These are phyloP conservation scores for Monotropa hypopitys DNA, from an alignment of 179 eudicot species.

Conservation along the genomic window DNA sequence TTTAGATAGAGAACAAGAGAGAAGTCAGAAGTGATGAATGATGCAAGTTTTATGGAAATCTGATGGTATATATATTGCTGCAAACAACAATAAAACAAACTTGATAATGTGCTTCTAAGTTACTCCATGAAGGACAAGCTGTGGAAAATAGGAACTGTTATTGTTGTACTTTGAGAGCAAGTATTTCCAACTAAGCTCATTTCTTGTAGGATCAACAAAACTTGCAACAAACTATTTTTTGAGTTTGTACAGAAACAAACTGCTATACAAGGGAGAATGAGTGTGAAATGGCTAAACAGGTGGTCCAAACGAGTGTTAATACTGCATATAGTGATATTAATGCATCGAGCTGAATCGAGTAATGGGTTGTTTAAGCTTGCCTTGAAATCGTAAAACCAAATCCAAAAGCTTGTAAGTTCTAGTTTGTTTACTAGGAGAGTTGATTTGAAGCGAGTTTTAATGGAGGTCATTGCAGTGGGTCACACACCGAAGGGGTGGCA, in stretches of 20 bases:
- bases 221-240: background rate
- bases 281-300: background rate
- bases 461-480: background rate
- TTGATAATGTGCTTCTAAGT: constrained; percentile 23
- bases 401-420: background rate
- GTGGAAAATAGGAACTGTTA: constrained; percentile 9
- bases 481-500: too few species aligned
- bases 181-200: constrained; percentile 8
- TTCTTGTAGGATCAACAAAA: background rate
- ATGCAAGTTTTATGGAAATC: constrained; percentile 11
- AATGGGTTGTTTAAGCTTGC: too few species aligned
- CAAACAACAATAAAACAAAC: background rate
- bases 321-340: too few species aligned
- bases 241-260: background rate
- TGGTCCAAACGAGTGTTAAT: too few species aligned
- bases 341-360: too few species aligned
- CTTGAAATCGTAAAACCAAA: too few species aligned
- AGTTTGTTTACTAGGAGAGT: background rate
- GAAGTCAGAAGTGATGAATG: background rate
- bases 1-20: background rate
- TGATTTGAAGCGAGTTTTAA: background rate
- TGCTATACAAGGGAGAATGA: background rate
- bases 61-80: constrained; percentile 1
- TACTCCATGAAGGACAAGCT: constrained; percentile 19
- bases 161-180: constrained; percentile 17